Conservation (phyloP, 2,329 filamentous ascomycete species). For the Aphanoascus verrucosus region DNA sequence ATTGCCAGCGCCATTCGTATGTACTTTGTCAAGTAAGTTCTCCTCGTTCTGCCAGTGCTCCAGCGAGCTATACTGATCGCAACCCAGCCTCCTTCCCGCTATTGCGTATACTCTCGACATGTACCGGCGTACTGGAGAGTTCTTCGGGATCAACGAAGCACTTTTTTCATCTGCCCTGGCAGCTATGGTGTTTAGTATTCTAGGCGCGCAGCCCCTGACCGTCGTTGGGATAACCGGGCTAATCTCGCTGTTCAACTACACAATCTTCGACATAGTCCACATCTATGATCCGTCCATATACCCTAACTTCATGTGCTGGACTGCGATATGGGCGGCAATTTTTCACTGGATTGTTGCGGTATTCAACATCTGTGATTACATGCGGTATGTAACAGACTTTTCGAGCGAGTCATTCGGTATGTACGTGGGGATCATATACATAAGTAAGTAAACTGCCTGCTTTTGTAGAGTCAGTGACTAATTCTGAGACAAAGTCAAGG, state of each 20-base stretch:
- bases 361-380: slow-evolving; percentile 46
- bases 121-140: slow-evolving; percentile 44
- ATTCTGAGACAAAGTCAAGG: slow-evolving; percentile 35
- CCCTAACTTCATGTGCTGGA: slow-evolving; percentile 47
- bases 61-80: neutral
- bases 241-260: slow-evolving; percentile 49
- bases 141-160: slow-evolving; percentile 48
- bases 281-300: slow-evolving; percentile 42
- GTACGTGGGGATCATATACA: slow-evolving; percentile 49
- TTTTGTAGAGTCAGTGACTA: too few species aligned
- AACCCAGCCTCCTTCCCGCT: slow-evolving; percentile 43
- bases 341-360: slow-evolving; percentile 47
- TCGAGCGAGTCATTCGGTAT: slow-evolving; percentile 45
- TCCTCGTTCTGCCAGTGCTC: neutral
- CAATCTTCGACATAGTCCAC: slow-evolving; percentile 47
- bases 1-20: slow-evolving; percentile 47
- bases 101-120: slow-evolving; percentile 51
- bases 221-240: slow-evolving; percentile 49
- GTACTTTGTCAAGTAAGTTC: slow-evolving; percentile 41
- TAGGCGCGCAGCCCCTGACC: slow-evolving; percentile 45
- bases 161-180: slow-evolving; percentile 47
- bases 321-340: slow-evolving; percentile 47
- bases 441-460: slow-evolving; percentile 28
- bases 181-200: slow-evolving; percentile 44
- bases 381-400: slow-evolving; percentile 50